These are phyloP conservation scores for Suillus variegatus DNA, from an alignment of 768 basidiomycete genomes.

Conservation along the genomic window DNA sequence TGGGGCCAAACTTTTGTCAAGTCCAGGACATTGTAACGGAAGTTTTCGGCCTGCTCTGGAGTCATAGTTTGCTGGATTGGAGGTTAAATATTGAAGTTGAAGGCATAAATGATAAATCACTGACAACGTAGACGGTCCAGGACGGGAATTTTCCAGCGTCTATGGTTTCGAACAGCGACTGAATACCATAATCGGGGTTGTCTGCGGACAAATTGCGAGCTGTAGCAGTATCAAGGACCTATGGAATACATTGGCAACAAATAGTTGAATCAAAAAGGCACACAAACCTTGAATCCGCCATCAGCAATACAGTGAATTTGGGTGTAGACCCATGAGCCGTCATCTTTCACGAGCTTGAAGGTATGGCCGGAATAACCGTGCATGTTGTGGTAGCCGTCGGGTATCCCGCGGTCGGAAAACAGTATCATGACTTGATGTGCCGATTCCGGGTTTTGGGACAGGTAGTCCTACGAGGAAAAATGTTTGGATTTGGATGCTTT, in stretches of 20 bases:
- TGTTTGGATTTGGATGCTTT: conserved; percentile 34
- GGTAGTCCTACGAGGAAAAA: conserved; percentile 66
- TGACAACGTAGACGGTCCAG: conserved; percentile 85
- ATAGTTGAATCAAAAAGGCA: background rate
- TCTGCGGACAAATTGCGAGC: conserved; percentile 67
- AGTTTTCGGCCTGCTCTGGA: conserved; percentile 83
- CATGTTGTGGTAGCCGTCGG: conserved; percentile 82
- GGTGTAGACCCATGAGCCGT: conserved; percentile 83
- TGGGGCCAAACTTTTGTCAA: conserved; percentile 94
- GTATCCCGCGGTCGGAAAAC: conserved; percentile 94
- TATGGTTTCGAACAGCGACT: conserved; percentile 80
- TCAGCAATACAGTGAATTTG: conserved; percentile 83
- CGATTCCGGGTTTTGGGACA: conserved; percentile 85
- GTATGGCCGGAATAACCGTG: conserved; percentile 96
- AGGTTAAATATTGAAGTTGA: conserved; percentile 9
- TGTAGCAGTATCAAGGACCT: conserved; percentile 71
- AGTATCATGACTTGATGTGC: conserved; percentile 89
- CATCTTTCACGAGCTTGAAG: conserved; percentile 82
- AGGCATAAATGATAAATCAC: conserved; percentile 24
- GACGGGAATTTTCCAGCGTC: conserved; percentile 78
- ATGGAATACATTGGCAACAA: conserved; percentile 17
- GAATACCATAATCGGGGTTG: conserved; percentile 85
- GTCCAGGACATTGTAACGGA: conserved; percentile 89
- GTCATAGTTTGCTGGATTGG: conserved; percentile 85
- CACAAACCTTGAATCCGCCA: conserved; percentile 74